Conservation (phyloP, 306 rosid genomes). For the Sesbania bispinosa region DNA sequence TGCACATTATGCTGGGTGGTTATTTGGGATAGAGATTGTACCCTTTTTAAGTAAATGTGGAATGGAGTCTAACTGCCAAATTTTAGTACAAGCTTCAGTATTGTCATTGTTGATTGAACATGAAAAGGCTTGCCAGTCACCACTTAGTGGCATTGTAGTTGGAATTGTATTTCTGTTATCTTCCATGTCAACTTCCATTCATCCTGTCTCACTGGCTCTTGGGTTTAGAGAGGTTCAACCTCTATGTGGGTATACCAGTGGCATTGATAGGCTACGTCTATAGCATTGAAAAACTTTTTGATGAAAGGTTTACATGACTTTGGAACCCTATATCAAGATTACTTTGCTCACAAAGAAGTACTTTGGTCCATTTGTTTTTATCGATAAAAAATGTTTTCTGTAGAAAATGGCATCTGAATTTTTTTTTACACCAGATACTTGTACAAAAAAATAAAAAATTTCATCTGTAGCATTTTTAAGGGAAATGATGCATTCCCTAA, state of each 20-base stretch:
- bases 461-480: background rate
- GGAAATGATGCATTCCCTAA: background rate
- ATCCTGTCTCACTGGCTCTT: background rate
- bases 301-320: background rate
- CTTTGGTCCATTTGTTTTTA: no score
- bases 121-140: background rate
- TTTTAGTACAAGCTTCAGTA: background rate
- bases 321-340: background rate
- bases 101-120: background rate
- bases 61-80: background rate
- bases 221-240: background rate
- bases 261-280: background rate
- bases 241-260: background rate
- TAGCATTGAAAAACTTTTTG: background rate
- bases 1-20: background rate
- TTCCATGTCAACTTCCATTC: background rate
- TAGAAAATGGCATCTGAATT: background rate
- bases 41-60: background rate
- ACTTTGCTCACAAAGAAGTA: background rate
- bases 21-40: constrained; percentile 5
- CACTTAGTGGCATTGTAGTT: background rate
- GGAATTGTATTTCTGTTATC: background rate
- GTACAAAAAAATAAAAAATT: background rate
- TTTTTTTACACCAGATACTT: background rate
- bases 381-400: no score